These are phyloP conservation scores for Apiospora hydei DNA, from an alignment of 2,329 filamentous ascomycete genomes.

Conservation along the genomic window DNA sequence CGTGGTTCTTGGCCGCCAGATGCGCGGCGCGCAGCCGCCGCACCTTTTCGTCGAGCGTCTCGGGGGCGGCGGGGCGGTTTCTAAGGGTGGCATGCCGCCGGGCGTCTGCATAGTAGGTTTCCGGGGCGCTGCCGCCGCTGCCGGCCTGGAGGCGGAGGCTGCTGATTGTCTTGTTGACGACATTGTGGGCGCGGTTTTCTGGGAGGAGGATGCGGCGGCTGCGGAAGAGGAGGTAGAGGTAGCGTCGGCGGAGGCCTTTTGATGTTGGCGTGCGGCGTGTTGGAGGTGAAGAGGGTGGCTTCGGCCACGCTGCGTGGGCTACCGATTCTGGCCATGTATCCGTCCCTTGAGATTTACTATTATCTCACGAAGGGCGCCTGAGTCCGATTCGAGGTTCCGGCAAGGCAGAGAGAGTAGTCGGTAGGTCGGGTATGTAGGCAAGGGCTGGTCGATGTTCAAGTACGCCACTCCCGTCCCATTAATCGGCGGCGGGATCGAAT, in stretches of 20 bases:
- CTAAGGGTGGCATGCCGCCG: slow-evolving; percentile 31
- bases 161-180: slow-evolving; percentile 17
- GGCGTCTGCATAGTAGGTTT: slow-evolving; percentile 31
- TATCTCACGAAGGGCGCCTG: not conserved
- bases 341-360: not conserved
- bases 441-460: not conserved
- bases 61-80: slow-evolving; percentile 47
- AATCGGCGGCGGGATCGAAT: not conserved
- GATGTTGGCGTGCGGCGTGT: slow-evolving; percentile 73
- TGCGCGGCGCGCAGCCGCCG: slow-evolving; percentile 72
- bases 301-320: slow-evolving; percentile 75
- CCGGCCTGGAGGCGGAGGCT: not conserved
- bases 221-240: slow-evolving; percentile 30
- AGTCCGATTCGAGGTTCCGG: not conserved
- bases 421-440: not conserved
- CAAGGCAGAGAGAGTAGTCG: not conserved
- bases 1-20: slow-evolving; percentile 68
- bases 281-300: slow-evolving; percentile 80
- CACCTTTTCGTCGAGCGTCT: slow-evolving; percentile 75
- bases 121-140: slow-evolving; percentile 24
- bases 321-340: slow-evolving; percentile 26
- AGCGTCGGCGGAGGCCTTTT: slow-evolving; percentile 51
- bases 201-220: slow-evolving; percentile 26
- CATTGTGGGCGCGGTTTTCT: slow-evolving; percentile 29
- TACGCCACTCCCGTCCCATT: slow-evolving; percentile 4